phyloP scores from a whole-genome alignment of 2,329 filamentous ascomycete genomes.

The Stromatinia cepivora region DNA sequence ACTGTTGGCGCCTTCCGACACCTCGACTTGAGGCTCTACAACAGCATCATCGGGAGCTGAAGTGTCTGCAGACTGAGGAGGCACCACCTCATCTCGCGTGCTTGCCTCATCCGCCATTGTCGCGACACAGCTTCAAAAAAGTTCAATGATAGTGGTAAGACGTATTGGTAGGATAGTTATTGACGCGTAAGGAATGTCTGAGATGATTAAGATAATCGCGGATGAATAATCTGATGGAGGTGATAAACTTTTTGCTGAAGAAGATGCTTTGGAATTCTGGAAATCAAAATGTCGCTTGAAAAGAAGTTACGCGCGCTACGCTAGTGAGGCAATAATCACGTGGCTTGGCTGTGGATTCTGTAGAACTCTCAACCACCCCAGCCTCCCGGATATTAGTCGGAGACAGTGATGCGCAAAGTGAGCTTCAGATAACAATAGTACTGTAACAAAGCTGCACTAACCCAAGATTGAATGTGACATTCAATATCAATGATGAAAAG shows the following conservation, averaged over 20 bases:
- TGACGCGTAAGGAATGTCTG: conserved; percentile 32
- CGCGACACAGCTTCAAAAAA: conserved; percentile 30
- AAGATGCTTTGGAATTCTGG: conserved; percentile 26
- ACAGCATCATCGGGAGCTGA: conserved; percentile 25
- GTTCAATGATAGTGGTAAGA: conserved; percentile 22
- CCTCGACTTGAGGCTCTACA: conserved; percentile 27
- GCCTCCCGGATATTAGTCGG: conserved; percentile 24
- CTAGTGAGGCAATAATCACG: conserved; percentile 23
- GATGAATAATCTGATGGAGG: conserved; percentile 28
- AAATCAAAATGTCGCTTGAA: conserved; percentile 29
- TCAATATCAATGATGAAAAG: conserved; percentile 14
- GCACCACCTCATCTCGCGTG: conserved; percentile 28
- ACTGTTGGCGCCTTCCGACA: conserved; percentile 29
- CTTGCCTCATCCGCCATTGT: conserved; percentile 38
- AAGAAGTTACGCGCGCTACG: conserved; percentile 24
- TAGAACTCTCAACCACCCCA: conserved; percentile 24
- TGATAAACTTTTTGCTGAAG: conserved; percentile 30
- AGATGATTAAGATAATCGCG: conserved; percentile 25
- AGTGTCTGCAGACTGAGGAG: conserved; percentile 28
- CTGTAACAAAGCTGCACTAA: conserved; percentile 12
- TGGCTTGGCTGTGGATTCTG: conserved; percentile 22
- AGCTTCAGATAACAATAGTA: conserved; percentile 15
- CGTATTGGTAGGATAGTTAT: conserved; percentile 18
- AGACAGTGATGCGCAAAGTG: conserved; percentile 16
- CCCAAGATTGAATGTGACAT: conserved; percentile 4